Conservation (phyloP, 441 rosid species). For the Erodium moschatum region DNA sequence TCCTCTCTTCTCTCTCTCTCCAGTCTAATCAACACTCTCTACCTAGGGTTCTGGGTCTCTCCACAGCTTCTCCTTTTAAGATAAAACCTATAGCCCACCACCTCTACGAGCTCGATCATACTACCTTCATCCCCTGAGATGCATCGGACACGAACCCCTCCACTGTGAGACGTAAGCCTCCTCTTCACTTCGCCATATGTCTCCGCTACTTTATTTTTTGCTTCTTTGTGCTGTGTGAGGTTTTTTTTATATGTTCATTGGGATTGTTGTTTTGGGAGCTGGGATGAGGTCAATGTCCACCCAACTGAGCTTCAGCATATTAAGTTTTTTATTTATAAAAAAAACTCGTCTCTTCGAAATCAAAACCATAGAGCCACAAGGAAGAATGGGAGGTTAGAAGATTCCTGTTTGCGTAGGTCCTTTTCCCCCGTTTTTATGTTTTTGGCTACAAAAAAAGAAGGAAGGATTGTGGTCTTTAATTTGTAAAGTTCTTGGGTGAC, state of each 20-base stretch:
- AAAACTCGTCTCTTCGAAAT: too few species aligned
- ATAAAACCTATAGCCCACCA: neutral
- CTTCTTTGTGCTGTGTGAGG: neutral
- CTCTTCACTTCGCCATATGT: neutral
- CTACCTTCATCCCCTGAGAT: neutral
- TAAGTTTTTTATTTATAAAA: too few species aligned
- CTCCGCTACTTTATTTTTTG: neutral
- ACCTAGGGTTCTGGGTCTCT: conserved; percentile 11
- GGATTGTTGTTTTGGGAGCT: too few species aligned
- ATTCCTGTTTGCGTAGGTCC: too few species aligned
- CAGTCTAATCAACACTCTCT: neutral
- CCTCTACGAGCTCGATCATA: too few species aligned
- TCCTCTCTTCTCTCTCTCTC: too few species aligned
- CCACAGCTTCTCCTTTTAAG: neutral
- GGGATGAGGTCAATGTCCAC: too few species aligned
- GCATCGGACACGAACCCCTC: conserved; percentile 1
- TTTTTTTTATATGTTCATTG: neutral
- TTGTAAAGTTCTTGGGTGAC: neutral
- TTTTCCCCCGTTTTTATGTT: too few species aligned
- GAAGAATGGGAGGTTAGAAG: too few species aligned
- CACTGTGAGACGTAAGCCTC: neutral
- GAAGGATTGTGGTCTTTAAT: neutral
- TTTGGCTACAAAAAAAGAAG: too few species aligned
- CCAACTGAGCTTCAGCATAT: too few species aligned
- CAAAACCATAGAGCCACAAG: too few species aligned